Conservation (phyloP, 1,284 basidiomycete species). For the Microbotryum scabiosae region DNA sequence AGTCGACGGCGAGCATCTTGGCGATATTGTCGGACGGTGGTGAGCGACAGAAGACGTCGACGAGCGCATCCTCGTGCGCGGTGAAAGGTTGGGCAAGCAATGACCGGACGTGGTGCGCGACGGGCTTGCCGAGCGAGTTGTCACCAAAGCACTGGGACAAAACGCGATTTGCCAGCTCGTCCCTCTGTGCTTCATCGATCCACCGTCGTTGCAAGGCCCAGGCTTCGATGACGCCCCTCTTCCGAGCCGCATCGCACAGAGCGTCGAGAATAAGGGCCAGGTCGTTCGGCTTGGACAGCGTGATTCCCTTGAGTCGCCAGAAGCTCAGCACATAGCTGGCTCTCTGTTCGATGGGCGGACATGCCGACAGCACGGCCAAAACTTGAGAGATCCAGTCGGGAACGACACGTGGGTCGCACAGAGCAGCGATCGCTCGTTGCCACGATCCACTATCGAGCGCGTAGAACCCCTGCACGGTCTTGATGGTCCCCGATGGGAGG, state of each 20-base stretch:
- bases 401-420: constrained; percentile 23
- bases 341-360: constrained; percentile 6
- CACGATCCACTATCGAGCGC: constrained; percentile 20
- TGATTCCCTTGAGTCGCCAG: constrained; percentile 17
- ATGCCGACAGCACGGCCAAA: constrained; percentile 9
- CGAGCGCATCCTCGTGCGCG: constrained; percentile 10
- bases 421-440: constrained; percentile 8
- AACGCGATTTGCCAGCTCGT: constrained; percentile 5
- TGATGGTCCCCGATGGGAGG: constrained; percentile 18
- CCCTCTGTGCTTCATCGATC: constrained; percentile 12
- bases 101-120: constrained; percentile 15
- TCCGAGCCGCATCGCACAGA: constrained; percentile 14
- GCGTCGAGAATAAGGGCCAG: constrained; percentile 16
- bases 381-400: constrained; percentile 23
- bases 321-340: constrained; percentile 19
- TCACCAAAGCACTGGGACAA: constrained; percentile 27
- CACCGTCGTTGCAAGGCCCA: constrained; percentile 22
- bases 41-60: constrained; percentile 16
- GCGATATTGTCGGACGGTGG: background rate
- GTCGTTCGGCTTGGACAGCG: constrained; percentile 9
- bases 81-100: constrained; percentile 24
- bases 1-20: constrained; percentile 17
- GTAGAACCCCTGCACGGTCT: constrained; percentile 16
- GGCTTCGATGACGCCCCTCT: constrained; percentile 18
- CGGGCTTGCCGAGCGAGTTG: constrained; percentile 11